Base-by-base conservation (phyloP, 2,329 filamentous ascomycete genomes). In the Endothia cerciana region DNA sequence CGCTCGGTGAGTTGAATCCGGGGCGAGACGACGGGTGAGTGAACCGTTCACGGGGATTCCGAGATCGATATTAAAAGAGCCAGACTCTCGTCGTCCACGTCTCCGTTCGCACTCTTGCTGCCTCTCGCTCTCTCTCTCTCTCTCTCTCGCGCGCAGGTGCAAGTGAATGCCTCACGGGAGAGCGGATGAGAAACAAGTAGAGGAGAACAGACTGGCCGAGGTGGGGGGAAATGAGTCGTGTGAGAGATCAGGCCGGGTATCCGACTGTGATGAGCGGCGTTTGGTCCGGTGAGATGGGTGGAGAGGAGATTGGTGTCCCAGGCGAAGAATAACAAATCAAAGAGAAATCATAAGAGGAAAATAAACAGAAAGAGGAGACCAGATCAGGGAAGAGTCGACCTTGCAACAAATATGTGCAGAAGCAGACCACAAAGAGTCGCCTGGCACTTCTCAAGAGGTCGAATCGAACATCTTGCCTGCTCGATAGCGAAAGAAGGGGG, bases 361-460 rank as follows among this genome's bases (percentile, higher is more conserved):
- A 65, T 64, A 73, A 58, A 70, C 65, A 69, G 53, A 72, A 74
- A 72, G 79, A 76, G 75, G 74, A 77, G 75, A 73, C 67, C 67
- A 64, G 15, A 45, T 43, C 17, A 38, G 33, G 60, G 30, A 51
- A 25, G 5, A 67, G 65, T 70, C 55, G 60, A 59, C 53, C 43
- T 59, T 60, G 55, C 60, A 69, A 69, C 63, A 71, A 70, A 70
- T 72, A 36, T 19, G 74, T 71, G 74, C 71, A 74, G 74, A 78
- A 84, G 83, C 83, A 83, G 83, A 85, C 83, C 84, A 80, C 80
- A 72, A 75, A 77, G 78, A 84, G 83, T 83, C 82, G 83, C 80
- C 81, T 80, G 78, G 72, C 74, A 77, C 76, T 75, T 81, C 80
- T 81, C 72, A 86, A 76, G 85, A 78, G 78, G 77, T 78, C 74